Base-by-base conservation (phyloP, 768 basidiomycete genomes). In the Termitomyces titanicus region DNA sequence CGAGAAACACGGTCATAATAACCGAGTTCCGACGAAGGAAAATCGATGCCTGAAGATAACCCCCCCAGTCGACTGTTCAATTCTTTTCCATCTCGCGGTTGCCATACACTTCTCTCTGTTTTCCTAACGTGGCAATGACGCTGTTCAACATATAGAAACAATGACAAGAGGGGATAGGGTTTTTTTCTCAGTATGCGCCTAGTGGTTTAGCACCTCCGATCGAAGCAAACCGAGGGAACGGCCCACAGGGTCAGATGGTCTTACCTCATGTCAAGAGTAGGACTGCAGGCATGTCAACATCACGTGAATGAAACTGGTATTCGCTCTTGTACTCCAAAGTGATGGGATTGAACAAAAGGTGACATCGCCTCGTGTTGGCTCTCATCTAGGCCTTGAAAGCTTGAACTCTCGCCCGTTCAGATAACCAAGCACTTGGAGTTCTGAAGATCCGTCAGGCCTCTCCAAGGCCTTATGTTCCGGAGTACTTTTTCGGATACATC, bases 281-380 rank as follows among this genome's bases (percentile, higher is more conserved):
- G 35, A 54, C 55, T 54, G 51, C 33, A 55, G 53, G 55, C 60
- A 58, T 46, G 54, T 51, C 53, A 56, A 20, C 39, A 58, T 63
- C 66, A 67, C 64, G 66, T 67, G 66, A 49, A 49, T 52, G 58
- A 55, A 53, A 39, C 56, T 62, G 49, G 51, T 59, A 56, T 66
- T 63, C 63, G 65, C 70, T 72, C 72, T 72, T 72, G 51, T 59
- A 56, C 65, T 63, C 62, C 29, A 29, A n/a, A n/a, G 48, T 35
- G 35, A 49, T 37, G 47, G 34, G 47, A 48, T 37, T 49, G 12
- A 25, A 49, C 35, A 8, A 49, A 25, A 44, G 48, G 35, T 48
- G 34, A 11, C 34, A 38, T 49, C 24, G 66, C 70, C 73, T 74
- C 73, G 73, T 75, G 29, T 29, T 9, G 29, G 9, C 29, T 4